phyloP scores from a whole-genome alignment of 257 asterid genomes.

The Nicotiana tabacum region DNA sequence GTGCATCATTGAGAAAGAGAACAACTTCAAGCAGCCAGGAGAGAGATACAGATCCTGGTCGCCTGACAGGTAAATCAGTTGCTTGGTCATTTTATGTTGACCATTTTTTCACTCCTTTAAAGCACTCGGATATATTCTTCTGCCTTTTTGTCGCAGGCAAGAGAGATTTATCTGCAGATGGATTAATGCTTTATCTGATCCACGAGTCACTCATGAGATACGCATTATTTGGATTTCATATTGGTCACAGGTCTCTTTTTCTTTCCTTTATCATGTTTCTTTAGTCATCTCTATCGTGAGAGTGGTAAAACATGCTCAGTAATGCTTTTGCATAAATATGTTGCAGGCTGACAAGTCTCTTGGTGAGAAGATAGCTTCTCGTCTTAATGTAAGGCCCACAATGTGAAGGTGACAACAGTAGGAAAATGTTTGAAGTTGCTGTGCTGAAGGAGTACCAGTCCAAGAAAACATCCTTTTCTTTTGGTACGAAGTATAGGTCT shows the following conservation, averaged over 20 bases:
- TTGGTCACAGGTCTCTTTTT: background rate
- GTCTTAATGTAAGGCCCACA: background rate
- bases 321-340: background rate
- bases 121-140: background rate
- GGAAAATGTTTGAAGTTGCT: background rate
- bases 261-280: background rate
- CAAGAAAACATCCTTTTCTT: background rate
- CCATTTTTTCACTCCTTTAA: background rate
- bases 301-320: background rate
- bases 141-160: conserved; percentile 3
- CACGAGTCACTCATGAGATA: conserved; percentile 8
- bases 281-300: background rate
- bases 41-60: conserved; percentile 12
- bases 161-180: conserved; percentile 12
- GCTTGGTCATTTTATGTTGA: background rate
- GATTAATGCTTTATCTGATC: conserved; percentile 5
- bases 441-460: background rate
- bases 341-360: conserved; percentile 5
- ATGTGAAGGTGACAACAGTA: conserved; percentile 6
- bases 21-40: conserved; percentile 15
- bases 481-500: background rate
- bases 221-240: conserved; percentile 15
- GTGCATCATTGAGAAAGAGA: conserved; percentile 16
- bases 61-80: conserved; percentile 3
- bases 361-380: conserved; percentile 13